Evolutionary conservation across 1,284 basidiomycete genomes (phyloP).

Genomic region (Phlebopus sp.): DNA sequence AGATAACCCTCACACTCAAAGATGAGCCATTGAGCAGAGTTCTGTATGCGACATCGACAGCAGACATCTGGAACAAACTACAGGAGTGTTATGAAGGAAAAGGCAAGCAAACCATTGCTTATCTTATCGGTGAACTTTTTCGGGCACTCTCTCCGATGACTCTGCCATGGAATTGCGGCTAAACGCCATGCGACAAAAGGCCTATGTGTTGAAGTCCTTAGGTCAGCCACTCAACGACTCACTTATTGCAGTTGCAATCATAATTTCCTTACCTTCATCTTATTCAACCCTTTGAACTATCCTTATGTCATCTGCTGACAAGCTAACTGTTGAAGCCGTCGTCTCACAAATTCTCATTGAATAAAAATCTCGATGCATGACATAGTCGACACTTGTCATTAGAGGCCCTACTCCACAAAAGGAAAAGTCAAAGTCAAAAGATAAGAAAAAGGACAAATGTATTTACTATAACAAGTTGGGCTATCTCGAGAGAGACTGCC

Average conservation of each 20-base stretch:
- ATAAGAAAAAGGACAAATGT: constrained; percentile 9
- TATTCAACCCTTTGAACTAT: constrained; percentile 19
- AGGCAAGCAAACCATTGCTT: constrained; percentile 1
- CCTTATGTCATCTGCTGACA: constrained; percentile 5
- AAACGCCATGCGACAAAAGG: neutral
- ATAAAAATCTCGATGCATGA: constrained; percentile 1
- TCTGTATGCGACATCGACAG: too few relatives aligned
- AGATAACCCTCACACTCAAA: too few relatives aligned
- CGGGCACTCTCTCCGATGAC: neutral
- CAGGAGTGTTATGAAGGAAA: neutral
- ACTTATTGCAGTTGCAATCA: constrained; percentile 15
- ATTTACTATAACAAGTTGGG: constrained; percentile 16
- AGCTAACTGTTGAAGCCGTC: constrained; percentile 11
- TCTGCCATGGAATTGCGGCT: constrained; percentile 1
- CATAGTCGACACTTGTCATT: neutral
- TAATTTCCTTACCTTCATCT: constrained; percentile 19
- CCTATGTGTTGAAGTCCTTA: too few relatives aligned
- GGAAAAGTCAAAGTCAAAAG: constrained; percentile 3
- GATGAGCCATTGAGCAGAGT: too few relatives aligned
- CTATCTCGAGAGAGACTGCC: constrained; percentile 12
- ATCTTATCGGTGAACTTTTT: neutral
- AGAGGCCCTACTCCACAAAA: neutral
- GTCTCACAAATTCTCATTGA: constrained; percentile 10
- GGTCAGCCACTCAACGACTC: too few relatives aligned
- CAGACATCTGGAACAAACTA: too few relatives aligned